Base-by-base conservation (phyloP, 176 grass and related monocot species). In the Cenchrus purpureus region DNA sequence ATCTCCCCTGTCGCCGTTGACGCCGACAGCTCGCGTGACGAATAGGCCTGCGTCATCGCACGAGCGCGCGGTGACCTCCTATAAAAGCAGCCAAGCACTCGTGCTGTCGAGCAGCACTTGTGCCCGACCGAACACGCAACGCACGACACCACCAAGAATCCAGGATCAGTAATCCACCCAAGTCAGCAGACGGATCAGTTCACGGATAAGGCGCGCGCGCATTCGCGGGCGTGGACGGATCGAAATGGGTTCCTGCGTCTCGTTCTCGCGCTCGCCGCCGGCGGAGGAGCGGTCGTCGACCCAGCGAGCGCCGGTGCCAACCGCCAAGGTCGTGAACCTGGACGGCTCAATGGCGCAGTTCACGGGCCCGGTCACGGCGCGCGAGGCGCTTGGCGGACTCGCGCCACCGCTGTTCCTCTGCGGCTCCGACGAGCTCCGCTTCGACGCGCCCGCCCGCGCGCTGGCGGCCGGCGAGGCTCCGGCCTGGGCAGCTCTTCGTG, bases 401-500 rank as follows among this genome's bases (percentile, higher is more conserved):
- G 48, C 65, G 16, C 2, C 46, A 25, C 13, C 51, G 12, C 45
- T 42, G 8, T 90, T 98, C 83, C n/a, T 98, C 12, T 98, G 93
- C 85, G 85, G 83, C 86, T 74, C 91, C 29, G 91, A 98, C 82
- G 95, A 95, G 87, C 90, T 95, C 70, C 6, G 78, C 34, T 63
- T 62, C 79, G 87, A 92, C 64, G 51, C 34, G 13, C 28, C 75
- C 19, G 79, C 92, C n/a, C 81, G 73, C 16, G 85, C 64, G 46
- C 11, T 91, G 87, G 59, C 48, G 4, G 51, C 63, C 2, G 25
- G 79, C 0, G 86, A 85, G n/a, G 59, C 86, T 94, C 3, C 79
- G 65, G 66, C 42, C 82, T 3, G 88, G 87, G 4, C 92, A 92
- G 82, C 79, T 97, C 75, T 94, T 97, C 73, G 72, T 86, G 29